Percentiles rank a stretch among this genome's conserved stretches.
phyloP scores from a whole-genome alignment of 164 flowering plant species.

The Chimonanthus praecox region DNA sequence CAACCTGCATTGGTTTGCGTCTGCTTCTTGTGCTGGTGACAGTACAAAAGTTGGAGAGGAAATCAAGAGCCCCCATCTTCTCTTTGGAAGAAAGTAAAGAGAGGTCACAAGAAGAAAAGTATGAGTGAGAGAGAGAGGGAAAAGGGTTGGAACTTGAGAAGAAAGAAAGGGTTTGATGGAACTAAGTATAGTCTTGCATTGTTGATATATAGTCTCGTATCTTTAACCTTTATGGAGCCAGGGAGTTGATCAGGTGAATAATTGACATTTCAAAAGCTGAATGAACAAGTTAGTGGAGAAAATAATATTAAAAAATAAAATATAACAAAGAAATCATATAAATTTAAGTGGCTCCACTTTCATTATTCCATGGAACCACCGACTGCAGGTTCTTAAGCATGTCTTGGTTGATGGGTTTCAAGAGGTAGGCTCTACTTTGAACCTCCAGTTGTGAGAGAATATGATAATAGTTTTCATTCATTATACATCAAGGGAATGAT shows the following conservation, averaged over 20 bases:
- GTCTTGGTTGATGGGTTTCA: too few species aligned
- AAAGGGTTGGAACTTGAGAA: neutral
- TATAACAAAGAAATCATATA: neutral
- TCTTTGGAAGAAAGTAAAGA: constrained; percentile 1
- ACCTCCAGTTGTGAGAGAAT: too few species aligned
- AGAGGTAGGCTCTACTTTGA: too few species aligned
- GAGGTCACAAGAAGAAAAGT: constrained; percentile 1
- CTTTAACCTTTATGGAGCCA: too few species aligned
- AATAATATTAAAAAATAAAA: too few species aligned
- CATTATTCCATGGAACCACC: too few species aligned
- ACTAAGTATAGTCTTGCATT: neutral
- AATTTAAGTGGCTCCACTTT: neutral
- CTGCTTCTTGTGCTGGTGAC: constrained; percentile 36
- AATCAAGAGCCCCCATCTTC: constrained; percentile 65
- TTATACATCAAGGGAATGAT: too few species aligned
- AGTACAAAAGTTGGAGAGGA: constrained; percentile 58
- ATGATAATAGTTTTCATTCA: too few species aligned
- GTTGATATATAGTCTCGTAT: neutral
- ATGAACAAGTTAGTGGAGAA: neutral
- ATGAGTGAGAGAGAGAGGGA: constrained; percentile 13
- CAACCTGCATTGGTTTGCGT: constrained; percentile 69
- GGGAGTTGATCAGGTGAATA: neutral
- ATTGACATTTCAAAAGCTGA: neutral
- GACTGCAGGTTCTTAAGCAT: too few species aligned
- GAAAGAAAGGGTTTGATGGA: neutral